Evolutionary conservation across 441 rosid species (phyloP).

Genomic region (Mallotus japonicus): DNA sequence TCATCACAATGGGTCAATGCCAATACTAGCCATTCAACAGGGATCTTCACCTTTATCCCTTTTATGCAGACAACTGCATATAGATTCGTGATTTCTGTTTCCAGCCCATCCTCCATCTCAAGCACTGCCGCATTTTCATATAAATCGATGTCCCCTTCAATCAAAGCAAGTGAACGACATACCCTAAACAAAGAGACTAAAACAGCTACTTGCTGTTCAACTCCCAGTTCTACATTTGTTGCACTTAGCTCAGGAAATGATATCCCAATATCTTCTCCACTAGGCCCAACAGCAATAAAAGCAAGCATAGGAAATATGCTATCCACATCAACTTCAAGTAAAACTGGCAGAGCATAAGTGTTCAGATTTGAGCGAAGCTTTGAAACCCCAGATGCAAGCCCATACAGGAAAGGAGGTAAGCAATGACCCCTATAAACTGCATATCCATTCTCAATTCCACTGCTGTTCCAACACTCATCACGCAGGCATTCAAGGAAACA

Average conservation of each 20-base stretch:
- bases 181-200: conserved; percentile 86
- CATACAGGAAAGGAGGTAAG: conserved; percentile 68
- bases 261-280: conserved; percentile 45
- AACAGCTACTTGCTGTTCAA: conserved; percentile 80
- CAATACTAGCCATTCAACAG: conserved; percentile 75
- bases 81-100: conserved; percentile 31
- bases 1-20: conserved; percentile 93
- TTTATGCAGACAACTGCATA: conserved; percentile 65
- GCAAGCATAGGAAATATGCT: conserved; percentile 86
- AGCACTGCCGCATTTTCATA: conserved; percentile 25
- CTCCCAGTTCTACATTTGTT: conserved; percentile 41
- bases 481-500: conserved; percentile 86
- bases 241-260: conserved; percentile 37
- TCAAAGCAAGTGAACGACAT: conserved; percentile 81
- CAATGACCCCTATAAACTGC: conserved; percentile 58
- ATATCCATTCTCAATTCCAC: conserved; percentile 80
- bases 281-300: conserved; percentile 57
- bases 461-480: conserved; percentile 77
- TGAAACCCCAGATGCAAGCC: conserved; percentile 88
- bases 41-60: conserved; percentile 66
- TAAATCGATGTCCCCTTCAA: conserved; percentile 89
- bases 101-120: conserved; percentile 21
- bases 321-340: conserved; percentile 82
- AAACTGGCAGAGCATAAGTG: conserved; percentile 82
- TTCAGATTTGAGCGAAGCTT: conserved; percentile 95